These are phyloP conservation scores for Coemansia sp. DNA, from an alignment of 192 early-diverging fungal species.

Conservation along the genomic window DNA sequence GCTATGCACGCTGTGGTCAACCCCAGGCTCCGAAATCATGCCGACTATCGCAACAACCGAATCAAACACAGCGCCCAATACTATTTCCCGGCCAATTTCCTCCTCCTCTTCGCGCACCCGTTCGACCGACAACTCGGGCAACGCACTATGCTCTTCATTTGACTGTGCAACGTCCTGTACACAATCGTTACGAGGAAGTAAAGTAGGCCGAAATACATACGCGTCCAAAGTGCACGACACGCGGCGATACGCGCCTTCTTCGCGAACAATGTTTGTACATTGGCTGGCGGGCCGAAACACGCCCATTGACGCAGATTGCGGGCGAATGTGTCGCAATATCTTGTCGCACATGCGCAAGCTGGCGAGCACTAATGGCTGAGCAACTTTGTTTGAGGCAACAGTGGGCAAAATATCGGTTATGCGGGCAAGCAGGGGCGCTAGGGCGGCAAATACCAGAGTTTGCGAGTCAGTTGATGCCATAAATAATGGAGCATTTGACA, in stretches of 20 bases:
- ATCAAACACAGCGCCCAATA: slow-evolving; percentile 17
- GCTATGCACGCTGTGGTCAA: background rate
- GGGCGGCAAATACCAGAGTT: slow-evolving; percentile 16
- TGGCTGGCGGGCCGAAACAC: slow-evolving; percentile 13
- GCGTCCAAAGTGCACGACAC: background rate
- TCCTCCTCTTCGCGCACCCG: slow-evolving; percentile 21
- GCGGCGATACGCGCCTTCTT: background rate
- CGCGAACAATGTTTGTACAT: background rate
- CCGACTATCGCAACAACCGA: slow-evolving; percentile 4
- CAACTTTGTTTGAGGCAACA: background rate
- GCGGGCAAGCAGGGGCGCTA: slow-evolving; percentile 19
- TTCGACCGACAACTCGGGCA: background rate
- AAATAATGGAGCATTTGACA: slow-evolving; percentile 9
- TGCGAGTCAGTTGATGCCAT: slow-evolving; percentile 14
- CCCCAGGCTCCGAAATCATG: background rate
- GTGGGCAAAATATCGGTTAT: background rate
- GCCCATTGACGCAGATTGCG: slow-evolving; percentile 16
- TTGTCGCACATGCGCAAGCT: slow-evolving; percentile 12
- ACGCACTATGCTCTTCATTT: background rate
- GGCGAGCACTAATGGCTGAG: background rate
- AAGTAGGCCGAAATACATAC: slow-evolving; percentile 7
- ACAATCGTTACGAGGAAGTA: background rate
- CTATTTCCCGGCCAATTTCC: slow-evolving; percentile 16
- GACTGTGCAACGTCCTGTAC: background rate
- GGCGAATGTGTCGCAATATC: slow-evolving; percentile 5